Base-by-base conservation (phyloP, 768 basidiomycete genomes). In the Amyloporia xantha region DNA sequence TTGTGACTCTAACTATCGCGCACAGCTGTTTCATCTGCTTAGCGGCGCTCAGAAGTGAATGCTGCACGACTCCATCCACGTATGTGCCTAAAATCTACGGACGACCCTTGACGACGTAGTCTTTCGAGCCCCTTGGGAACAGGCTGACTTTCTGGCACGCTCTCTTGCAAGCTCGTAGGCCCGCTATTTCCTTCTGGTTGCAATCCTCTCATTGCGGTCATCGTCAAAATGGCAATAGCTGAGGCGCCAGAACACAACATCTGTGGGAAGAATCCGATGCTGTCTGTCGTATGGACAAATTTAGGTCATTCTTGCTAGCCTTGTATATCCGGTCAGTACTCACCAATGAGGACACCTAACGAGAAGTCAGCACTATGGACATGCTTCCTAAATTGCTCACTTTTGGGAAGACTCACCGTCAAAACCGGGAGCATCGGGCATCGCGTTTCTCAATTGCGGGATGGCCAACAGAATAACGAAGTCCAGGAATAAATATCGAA, bases 191-290 rank as follows among this genome's bases (percentile, higher is more conserved):
- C 41, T 9, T 30, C 33, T 5, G 19, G 30, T 20, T 35, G 24
- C 20, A 65, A 54, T 41, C 78, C 77, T 27, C 68, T 70, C 17
- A 66, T 62, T 12, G 70, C 66, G 20, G 76, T 50, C 12, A 70
- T 67, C 26, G 73, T 60, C 23, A 79, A 62, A 1, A 79, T 63
- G n/a, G 60, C 46, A 24, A 76, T 61, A 13, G 66, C 65, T 9
- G 71, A 73, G 1, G 69, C 58, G 6, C 68, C 66, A n/a, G 67
- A 60, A 24, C 75, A 60, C 21, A 77, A 63, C 74, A 81, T 78
- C 58, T 81, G 79, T 4, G 78, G 77, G 57, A 81, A 79, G 59
- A 72, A 77, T 1, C 78, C 79, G 41, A 82, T 77, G 39, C 65
- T 65, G 54, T 79, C 77, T 79, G 51, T 35, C n/a, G 12, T n/a